Evolutionary conservation across 2,329 filamentous ascomycete species (phyloP), one percentile per base, ranked within the genome.

Genomic region (Parafenestella ontariensis): DNA sequence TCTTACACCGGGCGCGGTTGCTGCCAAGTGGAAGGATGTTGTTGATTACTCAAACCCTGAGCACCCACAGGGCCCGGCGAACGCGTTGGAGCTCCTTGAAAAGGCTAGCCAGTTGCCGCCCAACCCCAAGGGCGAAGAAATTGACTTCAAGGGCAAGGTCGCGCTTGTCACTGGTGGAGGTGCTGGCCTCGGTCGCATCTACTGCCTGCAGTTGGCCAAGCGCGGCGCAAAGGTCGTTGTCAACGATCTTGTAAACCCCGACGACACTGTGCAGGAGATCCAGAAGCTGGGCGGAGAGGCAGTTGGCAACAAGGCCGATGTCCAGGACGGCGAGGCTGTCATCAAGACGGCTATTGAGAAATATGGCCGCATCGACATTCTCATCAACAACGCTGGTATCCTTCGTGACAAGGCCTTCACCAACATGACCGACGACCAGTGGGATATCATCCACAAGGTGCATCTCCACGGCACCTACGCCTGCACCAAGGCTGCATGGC

Each of bases 361-460:
- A 36, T 98, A 90, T 75, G 95, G 95, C 68, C 91, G 95, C 68
- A 85, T 99, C 68, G 95, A 99, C 74, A 93, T 99, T 60, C 79
- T 99, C 61, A 85, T 99, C 82, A 99, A 99, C 87, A 99, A 99
- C 73, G 95, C 95, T 48, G 95, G 95, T 72, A 99, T 99, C 68
- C 87, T 99, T 49, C 89, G 95, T 44, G 95, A 99, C 83, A 98
- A 97, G 87, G 93, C 95, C 36, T 99, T 99, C 77, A 85, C 84
- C 78, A 98, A 98, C 83, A 97, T 99, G 94, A 91, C 93, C 56
- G 95, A 99, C 75, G 89, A 87, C 72, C 85, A 92, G 71, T 99
- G 95, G 93, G 88, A 97, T 70, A 86, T 91, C 52, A 93, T 99
- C 69, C 79, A 98, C 79, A 90, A 92, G 68, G 92, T 98, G 51